Evolutionary conservation across 805 yeast species (phyloP), one percentile per base, ranked within the genome.

Genomic region (Nakazawaea anatomiae): DNA sequence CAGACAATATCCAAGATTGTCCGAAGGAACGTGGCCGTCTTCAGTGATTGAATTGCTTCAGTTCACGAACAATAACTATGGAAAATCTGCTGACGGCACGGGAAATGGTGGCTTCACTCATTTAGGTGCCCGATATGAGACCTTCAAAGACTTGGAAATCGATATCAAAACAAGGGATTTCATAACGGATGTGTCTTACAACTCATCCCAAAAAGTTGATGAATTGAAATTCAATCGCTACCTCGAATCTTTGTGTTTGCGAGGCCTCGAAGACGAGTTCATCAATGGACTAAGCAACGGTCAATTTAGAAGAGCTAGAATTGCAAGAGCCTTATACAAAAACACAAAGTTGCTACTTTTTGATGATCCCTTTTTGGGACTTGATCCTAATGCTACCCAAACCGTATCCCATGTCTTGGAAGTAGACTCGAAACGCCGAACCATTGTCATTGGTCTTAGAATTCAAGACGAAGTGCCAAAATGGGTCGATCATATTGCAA

Each of bases 301-400:
- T 0, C 99, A 94, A 66, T 82, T 87, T 64, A 75, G 99, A 58
- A 73, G 99, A 47, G 96, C 97, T 0, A 75, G 97, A 54, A 69
- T 94, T 30, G 98, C 97, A 0, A 76, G 79, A 54, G 82, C 90
- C 0, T 59, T 94, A 42, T 74, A 89, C 50, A 71, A 73, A 43
- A 69, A 77, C 35, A 96, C 97, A 0, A 70, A 73, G 42, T 56
- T 90, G 32, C 34, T 48, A 27, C 63, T 92, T 4, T 74, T 92
- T 18, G 98, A 94, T 64, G 98, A 94, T 60, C 97, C 97, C 8
- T 92, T 90, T 59, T 65, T 94, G 40, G 99, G 98, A 0, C 71
- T 92, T 14, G 99, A 92, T 60, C 94, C 96, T 0, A 62, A 65
- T 1, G 91, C 95, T 10, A 71, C 88, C 0, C 54, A 65, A 1